Base-by-base conservation (phyloP, 441 rosid genomes). In the Populus hybrid region DNA sequence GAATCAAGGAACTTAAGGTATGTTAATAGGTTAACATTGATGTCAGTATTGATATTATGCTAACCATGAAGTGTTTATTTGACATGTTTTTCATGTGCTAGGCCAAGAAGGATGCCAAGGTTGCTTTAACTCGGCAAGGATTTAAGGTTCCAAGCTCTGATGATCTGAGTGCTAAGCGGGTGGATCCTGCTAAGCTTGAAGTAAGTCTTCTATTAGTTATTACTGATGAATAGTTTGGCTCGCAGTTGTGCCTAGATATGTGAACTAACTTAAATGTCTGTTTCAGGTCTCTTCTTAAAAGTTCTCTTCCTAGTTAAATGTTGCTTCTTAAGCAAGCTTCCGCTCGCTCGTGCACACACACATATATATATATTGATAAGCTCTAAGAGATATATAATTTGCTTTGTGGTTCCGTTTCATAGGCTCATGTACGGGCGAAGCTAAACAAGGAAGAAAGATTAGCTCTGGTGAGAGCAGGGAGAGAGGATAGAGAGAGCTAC, bases 131-230 rank as follows among this genome's bases (percentile, higher is more conserved):
- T 83, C 85, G 78, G 85, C 97, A 93, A 81, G 99, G 99, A 70
- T 81, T 92, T 77, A 96, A 93, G 87, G 81, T 91, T 82, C 93
- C 93, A 18, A 86, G 85, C 79, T 85, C 94, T 76, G 98, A 93
- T 78, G 93, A 91, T 84, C 83, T 95, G 75, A 88, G 90, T 75
- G 69, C 78, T 71, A 95, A 89, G 86, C 92, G 91, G 23, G 89
- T 94, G 79, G 93, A 96, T 87, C 98, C 98, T 76, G 81, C 93
- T 50, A 87, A 84, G 82, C 94, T 96, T 83, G 97, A 94, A 83
- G 99, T 94, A 92, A 86, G 93, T 75, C 67, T 53, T 81, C 76
- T 75, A 50, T 70, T 77, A 74, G 67, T 32, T 70, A 74, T 57
- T 70, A 18, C 64, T 36, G 50, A 18, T 73, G 68, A 63, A 16